Evolutionary conservation across 345 rosid species (phyloP), one percentile per base, ranked within the genome.

Genomic region (Bruguiera parviflora): DNA sequence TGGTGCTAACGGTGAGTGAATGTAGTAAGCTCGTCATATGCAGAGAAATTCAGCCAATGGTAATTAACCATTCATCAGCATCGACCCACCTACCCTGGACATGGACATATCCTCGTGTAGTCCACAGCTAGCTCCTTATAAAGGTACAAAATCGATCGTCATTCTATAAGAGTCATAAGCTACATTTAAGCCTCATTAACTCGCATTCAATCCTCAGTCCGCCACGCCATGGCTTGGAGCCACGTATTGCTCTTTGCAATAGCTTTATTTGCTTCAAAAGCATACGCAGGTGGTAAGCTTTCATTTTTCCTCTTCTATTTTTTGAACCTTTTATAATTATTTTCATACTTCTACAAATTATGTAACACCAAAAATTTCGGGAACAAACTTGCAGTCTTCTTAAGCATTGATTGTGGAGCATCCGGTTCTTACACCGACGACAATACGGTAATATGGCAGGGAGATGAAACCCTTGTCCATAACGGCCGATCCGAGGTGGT

Each of bases 221-320:
- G 21, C 28, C 46, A 73, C 52, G 21, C 28, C 46, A 73, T 72
- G 79, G 65, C 73, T 22, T n/a, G 27, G 28, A 28, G 63, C 57
- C 60, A 71, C 28, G 61, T 20, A 21, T 28, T 77, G 18, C 31
- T 80, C 37, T 20, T 77, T 18, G 49, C 15, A 43, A 19, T 71
- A 59, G 63, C 73, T 66, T 63, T 71, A 63, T 56, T 66, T 46
- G 63, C 67, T 5, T 52, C 71, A 21, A 70, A 71, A 21, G 71
- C 69, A 51, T 63, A 61, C 21, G 73, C 78, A 2, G 71, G 76
- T 46, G 75, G 80, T 67, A 24, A 39, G 75, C 49, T 43, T 43
- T 15, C 49, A 43, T 13, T 43, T 43, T 43, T 3, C 19, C 49
- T 5, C 11, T 33, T 59, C 3, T 9, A 32, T 28, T 4, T 18